Conservation (phyloP, 331 rosid species). For the Erythrophleum ivorense region DNA sequence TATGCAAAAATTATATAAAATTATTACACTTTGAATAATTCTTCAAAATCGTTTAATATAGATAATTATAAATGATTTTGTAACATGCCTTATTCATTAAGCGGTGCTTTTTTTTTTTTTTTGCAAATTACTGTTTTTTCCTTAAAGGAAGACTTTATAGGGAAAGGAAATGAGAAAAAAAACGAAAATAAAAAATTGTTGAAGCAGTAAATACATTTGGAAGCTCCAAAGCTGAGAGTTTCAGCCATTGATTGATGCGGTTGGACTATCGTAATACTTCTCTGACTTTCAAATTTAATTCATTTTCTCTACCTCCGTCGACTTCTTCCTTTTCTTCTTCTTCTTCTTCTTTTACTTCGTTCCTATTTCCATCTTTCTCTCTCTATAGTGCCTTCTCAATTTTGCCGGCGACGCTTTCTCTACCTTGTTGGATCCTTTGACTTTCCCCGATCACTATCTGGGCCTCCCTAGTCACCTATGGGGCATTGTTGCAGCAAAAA, state of each 20-base stretch:
- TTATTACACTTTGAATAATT: background rate
- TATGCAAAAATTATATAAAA: background rate
- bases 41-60: background rate
- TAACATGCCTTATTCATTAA: background rate
- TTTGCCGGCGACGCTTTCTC: constrained; percentile 43
- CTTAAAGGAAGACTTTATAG: background rate
- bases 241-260: constrained; percentile 49
- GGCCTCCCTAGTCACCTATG: constrained; percentile 45
- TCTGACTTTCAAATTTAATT: constrained; percentile 45
- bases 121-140: background rate
- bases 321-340: background rate
- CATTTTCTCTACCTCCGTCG: background rate
- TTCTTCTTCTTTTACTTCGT: constrained; percentile 1
- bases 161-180: background rate
- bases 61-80: background rate
- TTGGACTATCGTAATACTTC: constrained; percentile 47
- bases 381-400: constrained; percentile 38
- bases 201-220: background rate
- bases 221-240: constrained; percentile 4
- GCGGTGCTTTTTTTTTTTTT: background rate
- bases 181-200: background rate
- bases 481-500: constrained; percentile 85
- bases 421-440: constrained; percentile 45
- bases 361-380: constrained; percentile 4
- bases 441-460: constrained; percentile 44